These are phyloP conservation scores for Cyclotella baltica DNA, from an alignment of 108 stramenopile genomes.

Conservation along the genomic window DNA sequence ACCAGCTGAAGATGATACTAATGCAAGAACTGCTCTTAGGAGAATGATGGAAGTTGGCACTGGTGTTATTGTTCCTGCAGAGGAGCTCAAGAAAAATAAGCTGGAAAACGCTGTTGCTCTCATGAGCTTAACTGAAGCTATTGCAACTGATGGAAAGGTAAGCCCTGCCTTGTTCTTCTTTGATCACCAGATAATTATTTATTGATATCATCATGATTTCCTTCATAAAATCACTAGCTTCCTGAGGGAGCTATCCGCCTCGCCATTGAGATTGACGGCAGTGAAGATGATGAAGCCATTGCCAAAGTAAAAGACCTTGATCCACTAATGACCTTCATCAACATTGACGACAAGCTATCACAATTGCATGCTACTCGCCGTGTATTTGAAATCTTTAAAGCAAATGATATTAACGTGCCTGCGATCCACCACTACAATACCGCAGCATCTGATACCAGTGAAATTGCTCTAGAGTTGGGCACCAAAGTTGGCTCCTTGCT, in stretches of 20 bases:
- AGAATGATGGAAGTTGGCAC: slow-evolving; percentile 92
- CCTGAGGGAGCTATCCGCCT: slow-evolving; percentile 89
- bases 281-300: slow-evolving; percentile 78
- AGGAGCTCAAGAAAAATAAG: slow-evolving; percentile 87
- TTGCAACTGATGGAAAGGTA: slow-evolving; percentile 78
- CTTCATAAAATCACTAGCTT: slow-evolving; percentile 51
- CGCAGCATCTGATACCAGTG: slow-evolving; percentile 74
- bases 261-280: slow-evolving; percentile 85
- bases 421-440: slow-evolving; percentile 92
- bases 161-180: slow-evolving; percentile 24
- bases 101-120: slow-evolving; percentile 93
- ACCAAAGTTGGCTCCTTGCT: slow-evolving; percentile 86
- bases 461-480: slow-evolving; percentile 88
- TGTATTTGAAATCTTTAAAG: slow-evolving; percentile 90
- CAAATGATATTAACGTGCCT: slow-evolving; percentile 69
- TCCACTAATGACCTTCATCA: slow-evolving; percentile 75
- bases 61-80: slow-evolving; percentile 91
- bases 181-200: neutral
- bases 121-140: slow-evolving; percentile 80
- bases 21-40: slow-evolving; percentile 82
- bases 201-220: neutral
- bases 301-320: slow-evolving; percentile 81
- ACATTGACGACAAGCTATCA: slow-evolving; percentile 71
- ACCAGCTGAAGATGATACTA: slow-evolving; percentile 76
- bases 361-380: slow-evolving; percentile 92